A percentile compares a stretch with the other conserved stretches of the same genome.
Evolutionary conservation across 768 basidiomycete species (phyloP).

Genomic region (Cyathus striatus): DNA sequence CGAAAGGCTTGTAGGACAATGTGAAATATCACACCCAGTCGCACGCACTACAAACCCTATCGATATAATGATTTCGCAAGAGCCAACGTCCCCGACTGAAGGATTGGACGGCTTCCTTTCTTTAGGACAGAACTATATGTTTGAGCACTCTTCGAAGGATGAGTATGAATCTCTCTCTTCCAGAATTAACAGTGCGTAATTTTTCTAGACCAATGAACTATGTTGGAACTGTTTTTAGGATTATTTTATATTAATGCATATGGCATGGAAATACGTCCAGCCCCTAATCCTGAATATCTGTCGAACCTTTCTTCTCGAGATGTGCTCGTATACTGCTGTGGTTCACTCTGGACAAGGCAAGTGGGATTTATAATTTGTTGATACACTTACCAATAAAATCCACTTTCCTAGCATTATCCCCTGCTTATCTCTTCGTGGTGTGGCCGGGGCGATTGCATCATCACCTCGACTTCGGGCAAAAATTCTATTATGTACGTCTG

Average conservation of each 20-base stretch:
- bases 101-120: constrained; percentile 45
- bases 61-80: constrained; percentile 26
- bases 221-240: constrained; percentile 31
- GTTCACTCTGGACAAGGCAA: constrained; percentile 91
- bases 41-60: constrained; percentile 20
- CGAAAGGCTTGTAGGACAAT: constrained; percentile 79
- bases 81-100: constrained; percentile 42
- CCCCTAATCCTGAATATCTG: constrained; percentile 80
- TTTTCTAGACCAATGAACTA: constrained; percentile 6
- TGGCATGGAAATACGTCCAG: constrained; percentile 87
- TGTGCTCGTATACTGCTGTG: constrained; percentile 85
- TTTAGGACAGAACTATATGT: constrained; percentile 59
- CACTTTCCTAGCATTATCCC: constrained; percentile 67
- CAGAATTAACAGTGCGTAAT: constrained; percentile 64
- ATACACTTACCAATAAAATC: not conserved
- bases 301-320: constrained; percentile 53
- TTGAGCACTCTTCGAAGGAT: constrained; percentile 49
- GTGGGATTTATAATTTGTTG: constrained; percentile 6
- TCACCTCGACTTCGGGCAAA: constrained; percentile 73
- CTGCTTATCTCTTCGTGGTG: constrained; percentile 79
- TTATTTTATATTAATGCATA: constrained; percentile 89
- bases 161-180: constrained; percentile 53
- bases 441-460: constrained; percentile 71
- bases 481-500: constrained; percentile 70
- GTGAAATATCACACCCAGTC: constrained; percentile 89